A percentile compares a stretch with the other conserved stretches of the same genome.
Evolutionary conservation across 2,329 filamentous ascomycete genomes (phyloP).

Genomic region (Verticillium albo-atrum): DNA sequence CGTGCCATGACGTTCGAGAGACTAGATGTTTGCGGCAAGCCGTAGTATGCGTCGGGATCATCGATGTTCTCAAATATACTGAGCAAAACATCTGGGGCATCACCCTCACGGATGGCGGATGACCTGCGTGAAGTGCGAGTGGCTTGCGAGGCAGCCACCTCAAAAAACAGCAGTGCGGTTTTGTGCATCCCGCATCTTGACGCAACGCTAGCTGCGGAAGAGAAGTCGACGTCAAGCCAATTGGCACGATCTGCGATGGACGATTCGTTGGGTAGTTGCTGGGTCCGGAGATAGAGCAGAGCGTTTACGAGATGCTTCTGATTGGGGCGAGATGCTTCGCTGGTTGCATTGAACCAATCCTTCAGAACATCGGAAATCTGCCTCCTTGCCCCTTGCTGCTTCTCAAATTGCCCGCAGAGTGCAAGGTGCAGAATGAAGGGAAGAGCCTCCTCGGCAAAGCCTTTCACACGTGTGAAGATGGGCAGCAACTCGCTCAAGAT

Average conservation of each 20-base stretch:
- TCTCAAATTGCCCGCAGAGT: slow-evolving; percentile 63
- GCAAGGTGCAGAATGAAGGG: slow-evolving; percentile 84
- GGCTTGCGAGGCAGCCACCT: slow-evolving; percentile 60
- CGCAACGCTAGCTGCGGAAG: slow-evolving; percentile 66
- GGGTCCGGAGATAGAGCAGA: slow-evolving; percentile 83
- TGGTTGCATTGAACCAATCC: slow-evolving; percentile 53
- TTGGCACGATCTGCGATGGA: slow-evolving; percentile 73
- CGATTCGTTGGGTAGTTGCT: slow-evolving; percentile 66
- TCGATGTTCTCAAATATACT: slow-evolving; percentile 88
- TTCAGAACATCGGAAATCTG: slow-evolving; percentile 62
- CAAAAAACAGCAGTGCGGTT: slow-evolving; percentile 77
- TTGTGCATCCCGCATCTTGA: slow-evolving; percentile 80
- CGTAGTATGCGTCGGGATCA: slow-evolving; percentile 95
- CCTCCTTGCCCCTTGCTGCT: slow-evolving; percentile 53
- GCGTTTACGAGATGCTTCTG: slow-evolving; percentile 70
- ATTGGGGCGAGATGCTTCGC: slow-evolving; percentile 35
- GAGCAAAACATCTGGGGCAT: slow-evolving; percentile 67
- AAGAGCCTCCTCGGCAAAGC: slow-evolving; percentile 69
- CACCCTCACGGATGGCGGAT: slow-evolving; percentile 47
- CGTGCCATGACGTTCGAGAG: slow-evolving; percentile 73
- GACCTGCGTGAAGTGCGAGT: slow-evolving; percentile 61
- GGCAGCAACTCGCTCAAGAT: slow-evolving; percentile 65
- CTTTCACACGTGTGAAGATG: slow-evolving; percentile 60
- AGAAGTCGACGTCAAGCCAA: slow-evolving; percentile 84
- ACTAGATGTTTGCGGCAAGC: slow-evolving; percentile 73